These are phyloP conservation scores for Citrus unshiu DNA, from an alignment of 345 rosid species.

Conservation along the genomic window DNA sequence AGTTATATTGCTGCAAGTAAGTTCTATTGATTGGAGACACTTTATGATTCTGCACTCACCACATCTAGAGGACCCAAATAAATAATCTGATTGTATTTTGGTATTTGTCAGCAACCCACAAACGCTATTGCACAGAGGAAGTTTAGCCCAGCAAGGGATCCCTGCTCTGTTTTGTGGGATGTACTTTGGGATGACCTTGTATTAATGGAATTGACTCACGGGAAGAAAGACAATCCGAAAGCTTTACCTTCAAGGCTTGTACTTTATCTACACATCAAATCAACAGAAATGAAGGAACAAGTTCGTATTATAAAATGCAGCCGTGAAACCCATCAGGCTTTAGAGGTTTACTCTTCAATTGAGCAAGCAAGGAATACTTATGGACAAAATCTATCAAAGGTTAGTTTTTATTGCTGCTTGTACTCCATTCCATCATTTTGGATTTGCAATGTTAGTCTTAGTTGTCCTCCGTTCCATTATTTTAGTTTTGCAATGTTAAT, in stretches of 20 bases:
- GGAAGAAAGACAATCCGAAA: constrained; percentile 78
- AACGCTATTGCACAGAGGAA: constrained; percentile 83
- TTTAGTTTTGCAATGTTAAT: background rate
- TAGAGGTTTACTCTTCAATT: constrained; percentile 63
- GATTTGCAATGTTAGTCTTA: background rate
- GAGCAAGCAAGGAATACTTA: constrained; percentile 63
- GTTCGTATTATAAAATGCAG: constrained; percentile 69
- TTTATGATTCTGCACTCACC: background rate
- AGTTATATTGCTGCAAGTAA: constrained; percentile 80
- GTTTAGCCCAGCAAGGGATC: constrained; percentile 87
- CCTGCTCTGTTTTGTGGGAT: constrained; percentile 91
- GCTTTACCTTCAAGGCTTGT: constrained; percentile 67
- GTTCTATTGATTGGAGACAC: constrained; percentile 18
- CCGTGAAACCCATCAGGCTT: constrained; percentile 67
- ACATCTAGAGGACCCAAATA: background rate
- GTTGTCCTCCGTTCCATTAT: background rate
- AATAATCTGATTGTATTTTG: background rate
- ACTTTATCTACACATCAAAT: constrained; percentile 48
- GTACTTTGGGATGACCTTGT: constrained; percentile 72
- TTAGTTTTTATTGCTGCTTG: constrained; percentile 22
- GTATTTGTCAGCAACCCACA: constrained; percentile 71
- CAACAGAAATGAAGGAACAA: constrained; percentile 68
- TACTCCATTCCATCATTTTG: background rate
- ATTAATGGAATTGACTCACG: constrained; percentile 77
- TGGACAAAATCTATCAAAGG: constrained; percentile 56